Evolutionary conservation across 331 rosid genomes (phyloP), one percentile per base, ranked within the genome.

Genomic region (Erythrophleum ivorense): DNA sequence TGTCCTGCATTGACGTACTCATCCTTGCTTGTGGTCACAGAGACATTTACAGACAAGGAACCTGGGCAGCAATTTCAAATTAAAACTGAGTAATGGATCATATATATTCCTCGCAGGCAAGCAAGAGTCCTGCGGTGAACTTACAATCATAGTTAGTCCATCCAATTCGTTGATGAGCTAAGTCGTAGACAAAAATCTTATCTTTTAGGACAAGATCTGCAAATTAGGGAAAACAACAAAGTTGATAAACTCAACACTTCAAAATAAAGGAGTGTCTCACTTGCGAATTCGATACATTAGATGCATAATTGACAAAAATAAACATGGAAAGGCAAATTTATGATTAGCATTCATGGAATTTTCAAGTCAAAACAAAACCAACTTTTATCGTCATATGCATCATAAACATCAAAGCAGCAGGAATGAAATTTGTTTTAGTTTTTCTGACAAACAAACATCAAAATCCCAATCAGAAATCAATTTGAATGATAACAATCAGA

Each of bases 151-250:
- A 95, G 85, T 87, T 86, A 1, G 97, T 86, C 98, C 98, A 95
- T 78, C 98, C 98, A 58, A 95, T 73, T 74, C 89, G 89, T 87
- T 88, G 95, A 65, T 58, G 95, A 79, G 90, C 97, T 33, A 95
- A 84, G 82, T 95, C 98, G 43, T 93, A 93, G 54, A 89, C 97
- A 70, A 95, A 24, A 70, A 95, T 95, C 95, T 92, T 95, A 79
- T 95, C 98, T 89, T 95, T 95, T 24, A 95, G 83, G 76, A 95
- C 91, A 77, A 95, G 94, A 91, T 95, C 98, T 95, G 97, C 88
- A 85, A 80, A 59, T 63, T 59, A 84, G 29, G 29, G 2, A 50
- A 82, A 65, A 85, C 66, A 83, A 71, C 29, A 21, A 77, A 29
- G 63, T 24, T 43, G 71, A 58, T 67, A 60, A 77, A 64, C 68